phyloP scores from a whole-genome alignment of 2,329 filamentous ascomycete species.

The Alternaria conjuncta region DNA sequence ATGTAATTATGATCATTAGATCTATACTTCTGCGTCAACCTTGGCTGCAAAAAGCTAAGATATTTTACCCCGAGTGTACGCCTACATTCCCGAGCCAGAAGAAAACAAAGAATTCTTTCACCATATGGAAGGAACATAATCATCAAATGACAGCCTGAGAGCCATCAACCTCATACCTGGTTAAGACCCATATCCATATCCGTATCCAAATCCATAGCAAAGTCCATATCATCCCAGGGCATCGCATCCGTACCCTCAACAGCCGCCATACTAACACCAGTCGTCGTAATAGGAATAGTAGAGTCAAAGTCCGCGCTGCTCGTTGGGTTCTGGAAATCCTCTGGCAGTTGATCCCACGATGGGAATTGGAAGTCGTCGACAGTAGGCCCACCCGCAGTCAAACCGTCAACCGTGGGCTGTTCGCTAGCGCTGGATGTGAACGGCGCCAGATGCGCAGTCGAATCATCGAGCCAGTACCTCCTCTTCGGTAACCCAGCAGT shows the following conservation, averaged over 20 bases:
- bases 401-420: slow-evolving; percentile 2
- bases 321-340: slow-evolving; percentile 30
- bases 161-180: not conserved
- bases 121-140: not conserved
- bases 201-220: slow-evolving; percentile 40
- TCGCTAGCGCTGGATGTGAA: not conserved
- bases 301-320: slow-evolving; percentile 27
- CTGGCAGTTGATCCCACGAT: slow-evolving; percentile 36
- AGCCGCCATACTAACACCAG: slow-evolving; percentile 12
- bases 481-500: slow-evolving; percentile 12
- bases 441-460: slow-evolving; percentile 2
- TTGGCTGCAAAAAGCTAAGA: not conserved
- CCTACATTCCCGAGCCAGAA: not conserved
- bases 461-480: slow-evolving; percentile 14
- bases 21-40: not conserved
- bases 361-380: slow-evolving; percentile 30
- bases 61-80: not conserved
- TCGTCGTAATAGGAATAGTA: slow-evolving; percentile 21
- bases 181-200: slow-evolving; percentile 26
- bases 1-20: not conserved
- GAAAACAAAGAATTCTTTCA: not conserved
- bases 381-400: slow-evolving; percentile 3
- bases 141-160: not conserved
- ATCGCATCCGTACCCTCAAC: slow-evolving; percentile 12
- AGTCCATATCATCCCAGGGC: slow-evolving; percentile 43